Evolutionary conservation across 768 basidiomycete species (phyloP).

Genomic region (Zangia roseola): DNA sequence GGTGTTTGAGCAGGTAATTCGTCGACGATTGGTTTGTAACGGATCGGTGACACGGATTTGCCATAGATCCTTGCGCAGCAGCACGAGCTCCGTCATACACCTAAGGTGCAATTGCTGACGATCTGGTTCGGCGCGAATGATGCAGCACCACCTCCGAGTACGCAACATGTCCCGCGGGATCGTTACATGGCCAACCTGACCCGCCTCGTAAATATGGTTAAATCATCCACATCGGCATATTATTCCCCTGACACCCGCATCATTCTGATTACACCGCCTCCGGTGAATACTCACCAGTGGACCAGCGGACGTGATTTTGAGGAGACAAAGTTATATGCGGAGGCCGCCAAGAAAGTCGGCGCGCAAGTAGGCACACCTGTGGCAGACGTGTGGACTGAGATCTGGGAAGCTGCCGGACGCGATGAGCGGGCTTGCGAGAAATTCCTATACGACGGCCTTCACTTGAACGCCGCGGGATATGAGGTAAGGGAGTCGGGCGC

Average conservation of each 20-base stretch:
- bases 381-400: slow-evolving; percentile 69
- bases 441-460: slow-evolving; percentile 75
- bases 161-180: slow-evolving; percentile 75
- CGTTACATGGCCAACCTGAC: slow-evolving; percentile 64
- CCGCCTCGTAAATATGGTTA: slow-evolving; percentile 61
- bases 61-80: slow-evolving; percentile 58
- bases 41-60: not conserved
- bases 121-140: slow-evolving; percentile 96
- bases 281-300: slow-evolving; percentile 66
- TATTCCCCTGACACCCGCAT: slow-evolving; percentile 74
- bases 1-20: slow-evolving; percentile 66
- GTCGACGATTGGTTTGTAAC: not conserved
- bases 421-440: slow-evolving; percentile 49
- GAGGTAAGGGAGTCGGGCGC: slow-evolving; percentile 42
- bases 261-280: slow-evolving; percentile 83
- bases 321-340: slow-evolving; percentile 65
- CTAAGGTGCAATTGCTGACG: slow-evolving; percentile 68
- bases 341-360: slow-evolving; percentile 65
- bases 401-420: slow-evolving; percentile 75
- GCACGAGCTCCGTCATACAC: slow-evolving; percentile 44
- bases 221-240: slow-evolving; percentile 56
- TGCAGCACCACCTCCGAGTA: slow-evolving; percentile 58
- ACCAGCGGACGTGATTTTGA: slow-evolving; percentile 51
- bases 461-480: slow-evolving; percentile 76
- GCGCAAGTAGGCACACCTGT: slow-evolving; percentile 52